A percentile compares a stretch with the other conserved stretches of the same genome.
phyloP scores from a whole-genome alignment of 306 rosid species.

The Trichosanthes truncata region DNA sequence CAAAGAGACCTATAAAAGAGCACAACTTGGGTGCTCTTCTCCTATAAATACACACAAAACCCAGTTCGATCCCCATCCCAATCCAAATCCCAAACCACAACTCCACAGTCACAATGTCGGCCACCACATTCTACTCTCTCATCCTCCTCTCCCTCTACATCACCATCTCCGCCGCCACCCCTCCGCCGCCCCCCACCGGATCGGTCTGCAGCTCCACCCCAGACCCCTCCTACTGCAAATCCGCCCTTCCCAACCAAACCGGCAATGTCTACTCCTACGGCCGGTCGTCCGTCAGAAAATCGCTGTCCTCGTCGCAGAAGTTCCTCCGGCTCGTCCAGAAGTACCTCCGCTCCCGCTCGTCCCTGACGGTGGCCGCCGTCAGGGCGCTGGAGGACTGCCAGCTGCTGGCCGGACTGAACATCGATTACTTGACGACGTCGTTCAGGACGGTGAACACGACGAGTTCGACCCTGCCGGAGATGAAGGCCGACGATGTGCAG shows the following conservation, averaged over 20 bases:
- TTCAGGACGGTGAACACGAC: constrained; percentile 38
- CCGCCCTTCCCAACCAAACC: constrained; percentile 43
- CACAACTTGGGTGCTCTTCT: too few species aligned
- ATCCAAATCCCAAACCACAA: background rate
- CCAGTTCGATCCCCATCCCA: too few species aligned
- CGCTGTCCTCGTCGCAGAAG: constrained; percentile 47
- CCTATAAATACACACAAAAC: background rate
- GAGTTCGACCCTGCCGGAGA: constrained; percentile 21
- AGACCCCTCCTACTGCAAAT: constrained; percentile 64
- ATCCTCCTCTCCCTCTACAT: background rate
- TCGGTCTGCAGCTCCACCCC: constrained; percentile 56
- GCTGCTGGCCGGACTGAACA: constrained; percentile 47
- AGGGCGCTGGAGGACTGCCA: constrained; percentile 65
- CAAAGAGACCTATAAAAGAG: background rate
- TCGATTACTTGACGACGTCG: constrained; percentile 44
- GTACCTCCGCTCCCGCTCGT: constrained; percentile 23
- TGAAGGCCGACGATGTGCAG: constrained; percentile 57
- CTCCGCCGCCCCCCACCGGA: constrained; percentile 23
- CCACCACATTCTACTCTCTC: background rate
- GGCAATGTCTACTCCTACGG: constrained; percentile 54
- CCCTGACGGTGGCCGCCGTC: constrained; percentile 36
- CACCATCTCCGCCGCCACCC: background rate
- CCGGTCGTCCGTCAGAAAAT: constrained; percentile 44
- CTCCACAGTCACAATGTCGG: background rate
- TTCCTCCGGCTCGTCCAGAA: constrained; percentile 35